phyloP scores from a whole-genome alignment of 2,329 filamentous ascomycete species.

The Raffaelea deltoideospora region DNA sequence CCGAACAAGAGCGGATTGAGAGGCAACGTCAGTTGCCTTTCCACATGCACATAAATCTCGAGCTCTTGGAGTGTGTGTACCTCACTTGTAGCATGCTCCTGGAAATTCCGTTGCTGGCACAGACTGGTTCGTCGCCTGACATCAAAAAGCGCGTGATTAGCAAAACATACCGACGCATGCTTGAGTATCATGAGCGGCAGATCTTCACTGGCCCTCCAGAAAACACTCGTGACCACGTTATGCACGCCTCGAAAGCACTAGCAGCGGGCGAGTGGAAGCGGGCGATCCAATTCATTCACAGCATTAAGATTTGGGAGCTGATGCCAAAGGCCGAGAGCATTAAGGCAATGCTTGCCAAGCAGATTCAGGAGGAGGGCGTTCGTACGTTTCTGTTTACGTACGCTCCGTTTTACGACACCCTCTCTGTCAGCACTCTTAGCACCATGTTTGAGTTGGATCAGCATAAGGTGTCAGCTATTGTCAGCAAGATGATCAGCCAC shows the following conservation, averaged over 20 bases:
- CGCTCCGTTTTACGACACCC: constrained; percentile 96
- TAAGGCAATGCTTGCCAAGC: constrained; percentile 91
- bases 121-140: constrained; percentile 91
- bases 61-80: constrained; percentile 95
- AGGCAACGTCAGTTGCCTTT: constrained; percentile 95
- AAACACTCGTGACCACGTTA: constrained; percentile 97
- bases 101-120: constrained; percentile 91
- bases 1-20: constrained; percentile 94
- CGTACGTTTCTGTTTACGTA: constrained; percentile 99
- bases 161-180: constrained; percentile 98
- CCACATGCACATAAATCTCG: constrained; percentile 99
- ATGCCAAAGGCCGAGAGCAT: constrained; percentile 87
- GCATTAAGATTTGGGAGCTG: constrained; percentile 99
- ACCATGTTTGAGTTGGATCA: constrained; percentile 89
- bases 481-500: constrained; percentile 99
- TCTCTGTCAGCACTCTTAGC: constrained; percentile 71
- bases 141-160: constrained; percentile 96
- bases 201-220: constrained; percentile 97
- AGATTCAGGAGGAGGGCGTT: constrained; percentile 97
- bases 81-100: constrained; percentile 98
- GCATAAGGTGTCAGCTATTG: constrained; percentile 82
- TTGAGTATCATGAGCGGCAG: constrained; percentile 98
- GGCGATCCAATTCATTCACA: constrained; percentile 81
- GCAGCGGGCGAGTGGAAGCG: constrained; percentile 98
- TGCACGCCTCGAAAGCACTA: constrained; percentile 95